phyloP scores from a whole-genome alignment of 2,329 filamentous ascomycete species.

The Colletotrichum gloeosporioides region DNA sequence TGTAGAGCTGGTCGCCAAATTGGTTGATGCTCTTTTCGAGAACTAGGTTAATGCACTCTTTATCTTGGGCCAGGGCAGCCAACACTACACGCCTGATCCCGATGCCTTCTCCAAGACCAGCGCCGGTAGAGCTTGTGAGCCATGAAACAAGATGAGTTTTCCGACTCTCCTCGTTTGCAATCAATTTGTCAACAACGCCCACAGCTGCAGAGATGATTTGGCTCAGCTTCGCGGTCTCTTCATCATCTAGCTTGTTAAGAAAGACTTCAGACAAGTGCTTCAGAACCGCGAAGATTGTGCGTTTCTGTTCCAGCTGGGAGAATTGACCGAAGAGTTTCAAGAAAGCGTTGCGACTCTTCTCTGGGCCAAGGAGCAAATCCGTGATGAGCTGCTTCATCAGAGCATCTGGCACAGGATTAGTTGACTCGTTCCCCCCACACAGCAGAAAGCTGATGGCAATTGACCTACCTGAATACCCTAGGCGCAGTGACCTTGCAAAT shows the following conservation, averaged over 20 bases:
- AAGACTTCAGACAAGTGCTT: constrained; percentile 51
- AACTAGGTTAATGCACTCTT: constrained; percentile 56
- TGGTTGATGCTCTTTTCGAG: constrained; percentile 73
- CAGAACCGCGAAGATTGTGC: constrained; percentile 42
- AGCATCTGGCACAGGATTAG: constrained; percentile 37
- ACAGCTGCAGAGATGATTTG: constrained; percentile 61
- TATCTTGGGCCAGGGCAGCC: constrained; percentile 59
- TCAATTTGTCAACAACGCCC: constrained; percentile 56
- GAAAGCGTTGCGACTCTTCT: constrained; percentile 28
- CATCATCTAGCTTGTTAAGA: constrained; percentile 41
- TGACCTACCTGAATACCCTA: constrained; percentile 74
- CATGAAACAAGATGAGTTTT: constrained; percentile 65
- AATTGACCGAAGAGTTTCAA: constrained; percentile 37
- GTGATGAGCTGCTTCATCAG: constrained; percentile 43
- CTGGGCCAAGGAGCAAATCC: constrained; percentile 39
- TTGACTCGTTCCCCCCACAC: constrained; percentile 18
- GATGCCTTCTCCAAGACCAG: constrained; percentile 67
- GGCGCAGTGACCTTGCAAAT: constrained; percentile 64
- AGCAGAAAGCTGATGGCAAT: not conserved
- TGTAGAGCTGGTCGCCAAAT: constrained; percentile 87
- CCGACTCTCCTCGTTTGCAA: constrained; percentile 52
- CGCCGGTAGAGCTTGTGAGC: constrained; percentile 68
- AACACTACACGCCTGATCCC: constrained; percentile 72
- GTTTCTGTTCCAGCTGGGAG: constrained; percentile 49
- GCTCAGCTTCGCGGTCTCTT: constrained; percentile 23